Evolutionary conservation across 352 stramenopile species (phyloP).

Genomic region (Globisporangium paroecandrum): DNA sequence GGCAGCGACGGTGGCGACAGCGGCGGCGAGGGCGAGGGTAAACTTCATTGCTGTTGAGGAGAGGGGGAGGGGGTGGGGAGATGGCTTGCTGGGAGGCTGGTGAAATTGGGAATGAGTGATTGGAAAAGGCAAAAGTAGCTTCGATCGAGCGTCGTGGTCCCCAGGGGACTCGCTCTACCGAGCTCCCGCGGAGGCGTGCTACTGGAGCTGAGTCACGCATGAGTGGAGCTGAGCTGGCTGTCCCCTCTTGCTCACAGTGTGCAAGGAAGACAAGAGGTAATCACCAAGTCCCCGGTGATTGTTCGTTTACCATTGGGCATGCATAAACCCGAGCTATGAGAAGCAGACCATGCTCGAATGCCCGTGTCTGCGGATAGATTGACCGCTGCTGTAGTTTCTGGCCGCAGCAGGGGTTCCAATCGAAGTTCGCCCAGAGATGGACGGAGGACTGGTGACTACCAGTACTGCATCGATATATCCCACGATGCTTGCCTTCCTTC

Average conservation of each 20-base stretch:
- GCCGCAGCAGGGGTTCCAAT: background rate
- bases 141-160: background rate
- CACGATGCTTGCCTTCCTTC: background rate
- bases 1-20: conserved; percentile 7
- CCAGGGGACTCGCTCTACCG: too few species aligned
- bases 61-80: background rate
- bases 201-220: background rate
- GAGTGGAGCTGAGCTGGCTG: background rate
- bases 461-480: background rate
- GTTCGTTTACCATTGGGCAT: background rate
- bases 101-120: background rate
- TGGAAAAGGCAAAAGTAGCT: background rate
- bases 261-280: background rate
- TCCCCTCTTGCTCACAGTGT: background rate
- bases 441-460: background rate
- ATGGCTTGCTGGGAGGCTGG: background rate
- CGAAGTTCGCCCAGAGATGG: background rate
- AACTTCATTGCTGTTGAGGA: conserved; percentile 13
- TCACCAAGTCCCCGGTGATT: background rate
- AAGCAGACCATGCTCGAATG: background rate
- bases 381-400: background rate
- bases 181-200: background rate
- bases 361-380: background rate
- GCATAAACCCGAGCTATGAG: background rate
- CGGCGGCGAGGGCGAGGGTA: conserved; percentile 5